phyloP scores from a whole-genome alignment of 106 monocot genomes.

The Dioscorea dumetorum region DNA sequence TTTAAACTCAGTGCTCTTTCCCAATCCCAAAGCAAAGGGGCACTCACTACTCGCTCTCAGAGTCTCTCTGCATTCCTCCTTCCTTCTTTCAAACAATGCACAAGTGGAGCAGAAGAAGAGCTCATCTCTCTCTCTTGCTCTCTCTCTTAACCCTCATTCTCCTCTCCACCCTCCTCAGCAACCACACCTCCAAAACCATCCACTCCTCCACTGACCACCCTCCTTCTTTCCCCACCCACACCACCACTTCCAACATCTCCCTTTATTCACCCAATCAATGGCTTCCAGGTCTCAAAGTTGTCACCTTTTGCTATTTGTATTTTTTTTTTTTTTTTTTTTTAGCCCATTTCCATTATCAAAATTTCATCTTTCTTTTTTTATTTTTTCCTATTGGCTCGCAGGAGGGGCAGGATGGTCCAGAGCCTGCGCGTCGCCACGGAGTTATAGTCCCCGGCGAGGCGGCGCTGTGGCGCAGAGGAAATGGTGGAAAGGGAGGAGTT shows the following conservation, averaged over 20 bases:
- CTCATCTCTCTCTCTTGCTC: constrained; percentile 25
- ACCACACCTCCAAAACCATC: constrained; percentile 12
- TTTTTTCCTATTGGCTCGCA: too few relatives aligned
- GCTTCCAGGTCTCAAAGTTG: too few relatives aligned
- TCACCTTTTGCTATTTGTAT: too few relatives aligned
- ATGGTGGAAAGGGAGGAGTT: background rate
- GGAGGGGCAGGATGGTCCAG: constrained; percentile 53
- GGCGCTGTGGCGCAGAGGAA: background rate
- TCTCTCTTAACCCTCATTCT: constrained; percentile 38
- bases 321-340: too few relatives aligned
- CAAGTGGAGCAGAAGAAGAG: constrained; percentile 36
- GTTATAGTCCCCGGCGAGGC: constrained; percentile 5
- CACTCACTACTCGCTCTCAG: too few relatives aligned
- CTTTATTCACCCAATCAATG: too few relatives aligned
- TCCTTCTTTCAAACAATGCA: constrained; percentile 19
- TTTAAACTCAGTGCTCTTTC: background rate
- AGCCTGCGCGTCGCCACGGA: constrained; percentile 28
- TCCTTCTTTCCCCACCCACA: constrained; percentile 25
- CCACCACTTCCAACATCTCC: constrained; percentile 11
- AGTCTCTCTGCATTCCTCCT: constrained; percentile 4
- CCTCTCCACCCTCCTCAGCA: constrained; percentile 36
- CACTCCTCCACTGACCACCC: background rate
- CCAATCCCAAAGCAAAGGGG: background rate
- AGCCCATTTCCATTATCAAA: too few relatives aligned
- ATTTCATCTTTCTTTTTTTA: background rate